A percentile compares a stretch with the other conserved stretches of the same genome.
Conservation (phyloP, 1,284 basidiomycete species). For the Wolfiporia cocos region DNA sequence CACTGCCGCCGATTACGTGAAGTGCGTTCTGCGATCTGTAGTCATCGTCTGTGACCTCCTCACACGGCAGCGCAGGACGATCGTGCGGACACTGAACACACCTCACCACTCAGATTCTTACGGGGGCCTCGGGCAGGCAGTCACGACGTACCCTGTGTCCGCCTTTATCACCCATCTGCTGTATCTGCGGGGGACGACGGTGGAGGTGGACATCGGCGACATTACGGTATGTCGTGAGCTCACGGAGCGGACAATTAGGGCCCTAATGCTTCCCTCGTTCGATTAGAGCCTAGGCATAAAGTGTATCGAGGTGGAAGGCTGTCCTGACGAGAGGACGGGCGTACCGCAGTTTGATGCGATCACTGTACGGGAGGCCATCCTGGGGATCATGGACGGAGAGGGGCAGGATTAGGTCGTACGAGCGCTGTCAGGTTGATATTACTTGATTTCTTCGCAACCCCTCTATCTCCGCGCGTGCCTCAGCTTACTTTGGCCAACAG, state of each 20-base stretch:
- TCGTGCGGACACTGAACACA: conserved; percentile 66
- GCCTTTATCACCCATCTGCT: conserved; percentile 83
- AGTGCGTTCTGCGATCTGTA: conserved; percentile 33
- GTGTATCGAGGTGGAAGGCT: conserved; percentile 39
- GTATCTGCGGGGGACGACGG: conserved; percentile 58
- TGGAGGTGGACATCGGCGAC: conserved; percentile 53
- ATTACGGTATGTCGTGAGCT: conserved; percentile 70
- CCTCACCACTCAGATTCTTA: conserved; percentile 44
- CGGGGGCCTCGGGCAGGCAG: conserved; percentile 47
- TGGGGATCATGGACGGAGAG: conserved; percentile 32
- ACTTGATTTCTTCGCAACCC: too few species aligned
- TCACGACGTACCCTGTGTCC: conserved; percentile 59
- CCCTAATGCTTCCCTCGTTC: too few species aligned
- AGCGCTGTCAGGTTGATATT: neutral
- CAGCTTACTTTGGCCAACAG: too few species aligned
- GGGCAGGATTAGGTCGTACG: neutral
- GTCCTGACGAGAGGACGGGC: conserved; percentile 16
- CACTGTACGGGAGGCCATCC: conserved; percentile 42
- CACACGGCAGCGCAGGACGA: conserved; percentile 48
- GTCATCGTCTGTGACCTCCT: neutral
- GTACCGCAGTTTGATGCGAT: conserved; percentile 45
- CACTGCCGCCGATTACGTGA: conserved; percentile 79
- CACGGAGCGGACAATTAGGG: too few species aligned
- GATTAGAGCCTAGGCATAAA: conserved; percentile 53
- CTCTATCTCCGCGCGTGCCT: too few species aligned